Evolutionary conservation across 2,329 filamentous ascomycete genomes (phyloP), one percentile per base, ranked within the genome.

Genomic region (Daldinia sp.): DNA sequence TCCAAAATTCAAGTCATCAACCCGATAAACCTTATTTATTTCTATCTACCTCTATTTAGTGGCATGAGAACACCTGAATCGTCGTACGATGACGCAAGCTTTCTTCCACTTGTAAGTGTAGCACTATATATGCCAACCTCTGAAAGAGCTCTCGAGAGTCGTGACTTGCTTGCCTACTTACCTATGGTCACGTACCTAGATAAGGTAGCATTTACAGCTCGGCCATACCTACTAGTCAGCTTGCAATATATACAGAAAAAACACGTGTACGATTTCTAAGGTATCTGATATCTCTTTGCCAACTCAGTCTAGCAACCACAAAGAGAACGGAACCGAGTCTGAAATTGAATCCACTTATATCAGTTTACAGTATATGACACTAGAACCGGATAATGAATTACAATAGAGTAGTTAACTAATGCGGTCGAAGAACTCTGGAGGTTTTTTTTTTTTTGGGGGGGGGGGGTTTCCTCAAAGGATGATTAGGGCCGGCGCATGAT

Each of bases 21-120:
- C 32, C 51, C 10, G 19, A 21, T 25, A 47, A 37, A 37, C 23
- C 23, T 23, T 41, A 55, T 50, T n/a, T 41, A 51, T 15, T 5
- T 29, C 15, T 17, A 39, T 50, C 17, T 41, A 51, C 21, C 8
- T 29, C 15, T 17, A 39, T 21, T 19, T 47, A 21, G 27, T 49
- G 37, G 41, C 23, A 49, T 30, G 39, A 39, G 30, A 30, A 39
- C 55, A 63, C 59, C 52, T 63, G 63, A 54, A 58, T 61, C 4
- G 52, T 63, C 19, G 37, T 32, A 55, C 56, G 37, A 66, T 66
- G 58, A 64, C 64, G 64, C 60, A 66, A 61, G 60, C 61, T 45
- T 45, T 23, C 21, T 23, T n/a, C n/a, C n/a, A n/a, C n/a, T n/a
- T n/a, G n/a, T n/a, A n/a, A n/a, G 34, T 17, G 34, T 15, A 35